A percentile compares a stretch with the other conserved stretches of the same genome.
Evolutionary conservation across 108 stramenopile genomes (phyloP).

Genomic region (Schizochytrium sp.): DNA sequence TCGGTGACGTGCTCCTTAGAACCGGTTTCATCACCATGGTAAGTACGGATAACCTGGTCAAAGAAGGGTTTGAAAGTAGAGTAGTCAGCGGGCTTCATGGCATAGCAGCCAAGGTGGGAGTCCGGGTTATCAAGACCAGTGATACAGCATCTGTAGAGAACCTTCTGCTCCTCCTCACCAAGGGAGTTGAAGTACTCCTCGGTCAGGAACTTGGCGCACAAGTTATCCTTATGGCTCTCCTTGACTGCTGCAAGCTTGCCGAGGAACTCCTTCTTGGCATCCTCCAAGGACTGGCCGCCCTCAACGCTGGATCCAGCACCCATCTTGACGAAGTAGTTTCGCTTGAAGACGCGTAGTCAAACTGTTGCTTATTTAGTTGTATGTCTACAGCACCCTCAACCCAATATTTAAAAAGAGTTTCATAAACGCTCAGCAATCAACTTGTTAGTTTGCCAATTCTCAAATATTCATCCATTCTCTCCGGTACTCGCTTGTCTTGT

Average conservation of each 20-base stretch:
- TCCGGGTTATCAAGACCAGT: slow-evolving; percentile 77
- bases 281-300: slow-evolving; percentile 31
- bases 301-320: slow-evolving; percentile 12
- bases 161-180: slow-evolving; percentile 59
- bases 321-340: neutral
- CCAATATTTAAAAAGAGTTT: too few species aligned
- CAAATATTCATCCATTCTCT: too few species aligned
- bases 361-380: too few species aligned
- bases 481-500: too few species aligned
- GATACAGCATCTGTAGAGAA: slow-evolving; percentile 73
- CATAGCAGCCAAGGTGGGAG: slow-evolving; percentile 76
- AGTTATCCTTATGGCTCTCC: slow-evolving; percentile 51
- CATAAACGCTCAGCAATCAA: too few species aligned
- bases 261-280: slow-evolving; percentile 31
- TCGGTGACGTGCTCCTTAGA: slow-evolving; percentile 74
- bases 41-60: slow-evolving; percentile 76
- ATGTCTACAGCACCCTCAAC: too few species aligned
- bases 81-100: slow-evolving; percentile 77
- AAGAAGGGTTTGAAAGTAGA: slow-evolving; percentile 76
- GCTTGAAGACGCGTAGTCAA: too few species aligned
- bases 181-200: slow-evolving; percentile 50
- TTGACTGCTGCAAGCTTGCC: slow-evolving; percentile 38
- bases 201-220: slow-evolving; percentile 60
- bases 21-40: slow-evolving; percentile 66
- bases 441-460: too few species aligned